phyloP scores from a whole-genome alignment of 345 rosid species.

The Hirschfeldia incana region DNA sequence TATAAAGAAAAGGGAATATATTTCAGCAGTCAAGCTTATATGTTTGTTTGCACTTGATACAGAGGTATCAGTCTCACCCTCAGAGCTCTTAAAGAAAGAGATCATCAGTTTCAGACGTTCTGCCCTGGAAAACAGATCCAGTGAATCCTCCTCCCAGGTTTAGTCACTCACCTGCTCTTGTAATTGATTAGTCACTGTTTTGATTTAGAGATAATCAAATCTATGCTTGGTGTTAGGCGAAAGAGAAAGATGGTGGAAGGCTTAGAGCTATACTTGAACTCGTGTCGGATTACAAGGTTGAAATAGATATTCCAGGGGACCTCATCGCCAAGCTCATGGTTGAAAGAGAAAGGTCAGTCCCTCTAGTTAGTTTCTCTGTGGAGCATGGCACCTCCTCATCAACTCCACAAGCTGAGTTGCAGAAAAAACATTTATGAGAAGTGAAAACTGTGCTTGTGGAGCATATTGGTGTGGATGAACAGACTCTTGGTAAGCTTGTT shows the following conservation, averaged over 20 bases:
- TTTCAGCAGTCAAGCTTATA: conserved; percentile 21
- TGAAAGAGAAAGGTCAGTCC: conserved; percentile 12
- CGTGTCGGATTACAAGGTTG: conserved; percentile 17
- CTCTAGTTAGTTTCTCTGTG: conserved; percentile 10
- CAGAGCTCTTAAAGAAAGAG: conserved; percentile 20
- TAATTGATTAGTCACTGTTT: background rate
- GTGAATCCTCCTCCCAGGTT: conserved; percentile 10
- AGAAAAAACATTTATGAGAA: background rate
- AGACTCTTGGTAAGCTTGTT: background rate
- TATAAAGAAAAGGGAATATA: conserved; percentile 1
- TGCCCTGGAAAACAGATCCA: background rate
- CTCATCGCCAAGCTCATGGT: conserved; percentile 26
- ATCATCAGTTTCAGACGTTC: conserved; percentile 12
- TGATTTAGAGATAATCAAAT: background rate
- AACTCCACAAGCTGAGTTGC: background rate
- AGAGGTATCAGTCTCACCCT: background rate
- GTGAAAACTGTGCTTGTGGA: background rate
- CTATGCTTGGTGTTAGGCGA: conserved; percentile 13
- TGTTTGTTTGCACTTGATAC: conserved; percentile 10
- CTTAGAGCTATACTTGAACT: conserved; percentile 29
- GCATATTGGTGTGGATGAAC: background rate
- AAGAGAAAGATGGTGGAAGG: conserved; percentile 19
- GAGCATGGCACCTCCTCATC: background rate
- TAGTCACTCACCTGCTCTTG: conserved; percentile 5
- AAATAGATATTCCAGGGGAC: conserved; percentile 20